Evolutionary conservation across 306 rosid species (phyloP).

Genomic region (Arachis stenosperma): DNA sequence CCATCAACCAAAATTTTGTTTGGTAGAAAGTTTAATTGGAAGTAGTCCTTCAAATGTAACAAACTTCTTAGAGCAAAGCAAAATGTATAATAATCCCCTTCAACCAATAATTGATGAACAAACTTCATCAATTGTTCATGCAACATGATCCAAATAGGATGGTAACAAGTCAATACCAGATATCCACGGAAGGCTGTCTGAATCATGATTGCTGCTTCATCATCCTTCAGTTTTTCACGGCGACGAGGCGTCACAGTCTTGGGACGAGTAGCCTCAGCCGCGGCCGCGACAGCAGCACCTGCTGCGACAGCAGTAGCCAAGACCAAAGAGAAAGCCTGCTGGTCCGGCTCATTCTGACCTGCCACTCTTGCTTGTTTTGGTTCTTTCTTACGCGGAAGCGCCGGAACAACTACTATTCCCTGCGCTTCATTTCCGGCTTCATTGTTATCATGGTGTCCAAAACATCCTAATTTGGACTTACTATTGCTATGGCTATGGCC

Average conservation of each 20-base stretch:
- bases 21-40: not conserved
- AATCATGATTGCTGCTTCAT: conserved; percentile 71
- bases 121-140: not conserved
- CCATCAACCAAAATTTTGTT: not conserved
- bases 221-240: conserved; percentile 51
- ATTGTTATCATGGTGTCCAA: conserved; percentile 49
- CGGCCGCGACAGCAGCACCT: conserved; percentile 88
- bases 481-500: not conserved
- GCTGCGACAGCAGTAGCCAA: conserved; percentile 84
- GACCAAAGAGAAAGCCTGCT: conserved; percentile 76
- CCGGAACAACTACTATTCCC: conserved; percentile 39
- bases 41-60: no score
- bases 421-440: conserved; percentile 39
- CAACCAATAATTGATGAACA: no score
- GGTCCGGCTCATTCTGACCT: conserved; percentile 56
- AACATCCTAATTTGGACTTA: conserved; percentile 66
- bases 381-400: conserved; percentile 46
- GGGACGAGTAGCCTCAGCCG: conserved; percentile 69
- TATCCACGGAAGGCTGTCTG: conserved; percentile 77
- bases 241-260: conserved; percentile 33
- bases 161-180: conserved; percentile 52
- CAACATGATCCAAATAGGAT: not conserved
- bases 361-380: conserved; percentile 39
- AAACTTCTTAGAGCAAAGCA: no score
- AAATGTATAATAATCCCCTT: no score